Evolutionary conservation across 2,329 filamentous ascomycete species (phyloP).

Genomic region (Lanzia echinophila): DNA sequence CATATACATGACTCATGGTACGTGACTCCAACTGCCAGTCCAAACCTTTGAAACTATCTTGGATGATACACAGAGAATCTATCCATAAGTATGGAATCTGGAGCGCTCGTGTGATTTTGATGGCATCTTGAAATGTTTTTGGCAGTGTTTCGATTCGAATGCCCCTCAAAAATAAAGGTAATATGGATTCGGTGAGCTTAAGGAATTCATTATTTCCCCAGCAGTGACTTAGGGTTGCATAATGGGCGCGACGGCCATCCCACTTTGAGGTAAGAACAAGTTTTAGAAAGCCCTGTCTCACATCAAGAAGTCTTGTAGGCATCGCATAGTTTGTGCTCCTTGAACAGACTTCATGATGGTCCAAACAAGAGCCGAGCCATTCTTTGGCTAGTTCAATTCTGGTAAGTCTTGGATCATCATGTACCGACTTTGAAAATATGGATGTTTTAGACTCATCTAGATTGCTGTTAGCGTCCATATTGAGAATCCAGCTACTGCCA

Average conservation of each 20-base stretch:
- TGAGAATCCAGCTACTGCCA: too few species aligned
- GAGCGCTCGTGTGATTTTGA: not conserved
- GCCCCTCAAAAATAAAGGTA: not conserved
- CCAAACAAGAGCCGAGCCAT: not conserved
- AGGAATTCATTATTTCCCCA: not conserved
- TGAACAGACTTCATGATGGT: not conserved
- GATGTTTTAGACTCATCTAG: too few species aligned
- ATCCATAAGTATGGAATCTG: not conserved
- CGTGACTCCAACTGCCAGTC: not conserved
- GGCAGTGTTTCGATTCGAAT: not conserved
- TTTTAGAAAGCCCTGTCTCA: not conserved
- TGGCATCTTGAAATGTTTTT: not conserved
- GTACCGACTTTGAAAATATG: not conserved
- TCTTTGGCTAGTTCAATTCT: not conserved
- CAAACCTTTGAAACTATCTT: not conserved
- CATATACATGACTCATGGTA: not conserved
- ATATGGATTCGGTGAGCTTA: not conserved
- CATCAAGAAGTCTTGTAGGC: not conserved
- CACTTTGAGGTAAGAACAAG: not conserved
- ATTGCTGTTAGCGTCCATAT: too few species aligned
- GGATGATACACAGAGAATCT: not conserved
- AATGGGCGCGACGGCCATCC: not conserved
- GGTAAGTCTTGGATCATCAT: not conserved
- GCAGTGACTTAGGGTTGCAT: not conserved
- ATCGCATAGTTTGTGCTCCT: not conserved